Conservation (phyloP, 192 early-diverging fungal genomes). For the Backusella sp. region DNA sequence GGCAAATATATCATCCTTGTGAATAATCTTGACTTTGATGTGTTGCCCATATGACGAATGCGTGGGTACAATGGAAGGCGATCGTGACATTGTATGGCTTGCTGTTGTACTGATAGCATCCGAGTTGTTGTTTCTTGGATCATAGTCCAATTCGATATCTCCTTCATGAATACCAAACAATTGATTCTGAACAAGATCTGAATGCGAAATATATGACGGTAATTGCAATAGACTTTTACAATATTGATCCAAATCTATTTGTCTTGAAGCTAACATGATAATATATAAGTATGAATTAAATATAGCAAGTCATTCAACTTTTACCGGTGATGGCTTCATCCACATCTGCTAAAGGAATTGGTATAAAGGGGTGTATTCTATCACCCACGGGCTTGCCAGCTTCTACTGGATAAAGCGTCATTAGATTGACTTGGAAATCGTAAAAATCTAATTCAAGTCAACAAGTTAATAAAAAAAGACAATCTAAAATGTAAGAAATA, state of each 20-base stretch:
- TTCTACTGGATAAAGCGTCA: conserved; percentile 57
- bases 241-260: conserved; percentile 59
- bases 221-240: conserved; percentile 55
- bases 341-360: conserved; percentile 51
- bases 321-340: conserved; percentile 55
- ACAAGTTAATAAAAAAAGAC: not conserved
- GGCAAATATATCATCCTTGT: conserved; percentile 63
- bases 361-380: conserved; percentile 55
- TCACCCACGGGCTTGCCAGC: conserved; percentile 45
- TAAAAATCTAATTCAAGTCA: conserved; percentile 49
- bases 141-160: conserved; percentile 45
- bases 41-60: conserved; percentile 16
- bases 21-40: conserved; percentile 65
- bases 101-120: conserved; percentile 9
- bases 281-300: not conserved
- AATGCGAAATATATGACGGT: conserved; percentile 47
- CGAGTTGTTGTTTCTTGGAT: not conserved
- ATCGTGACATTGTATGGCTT: conserved; percentile 17
- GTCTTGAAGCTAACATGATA: conserved; percentile 39
- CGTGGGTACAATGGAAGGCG: conserved; percentile 19
- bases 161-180: conserved; percentile 47
- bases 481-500: not conserved
- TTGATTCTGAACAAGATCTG: conserved; percentile 33
- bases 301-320: not conserved
- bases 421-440: conserved; percentile 59